Evolutionary conservation across 2,329 filamentous ascomycete genomes (phyloP).

Genomic region (Tolypocladium tundrense): DNA sequence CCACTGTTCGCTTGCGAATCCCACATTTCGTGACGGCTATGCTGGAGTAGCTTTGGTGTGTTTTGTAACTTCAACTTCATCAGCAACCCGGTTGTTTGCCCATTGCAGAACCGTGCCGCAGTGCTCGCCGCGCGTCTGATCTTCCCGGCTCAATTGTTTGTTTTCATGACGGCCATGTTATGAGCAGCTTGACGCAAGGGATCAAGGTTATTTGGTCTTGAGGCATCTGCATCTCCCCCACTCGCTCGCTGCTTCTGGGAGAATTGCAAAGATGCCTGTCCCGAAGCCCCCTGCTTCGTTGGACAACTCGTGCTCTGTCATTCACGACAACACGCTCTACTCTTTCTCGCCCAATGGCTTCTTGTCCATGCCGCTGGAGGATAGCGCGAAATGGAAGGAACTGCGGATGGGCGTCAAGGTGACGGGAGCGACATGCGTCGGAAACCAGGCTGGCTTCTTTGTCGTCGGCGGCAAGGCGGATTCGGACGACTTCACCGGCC

Average conservation of each 20-base stretch:
- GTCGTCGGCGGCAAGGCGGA: slow-evolving; percentile 63
- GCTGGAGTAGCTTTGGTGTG: not conserved
- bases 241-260: slow-evolving; percentile 1
- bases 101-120: not conserved
- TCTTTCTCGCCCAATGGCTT: slow-evolving; percentile 69
- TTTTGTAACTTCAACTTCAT: not conserved
- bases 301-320: slow-evolving; percentile 69
- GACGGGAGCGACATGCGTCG: slow-evolving; percentile 67
- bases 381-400: slow-evolving; percentile 62
- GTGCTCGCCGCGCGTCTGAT: not conserved
- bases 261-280: slow-evolving; percentile 48
- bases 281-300: slow-evolving; percentile 62
- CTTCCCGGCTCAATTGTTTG: not conserved
- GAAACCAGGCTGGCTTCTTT: slow-evolving; percentile 59
- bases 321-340: slow-evolving; percentile 76
- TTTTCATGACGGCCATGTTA: slow-evolving; percentile 1
- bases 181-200: not conserved
- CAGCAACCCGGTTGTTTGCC: not conserved
- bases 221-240: not conserved
- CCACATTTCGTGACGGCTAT: not conserved
- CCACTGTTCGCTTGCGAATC: not conserved
- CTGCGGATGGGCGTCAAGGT: slow-evolving; percentile 59
- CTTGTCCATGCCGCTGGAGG: slow-evolving; percentile 57
- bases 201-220: not conserved
- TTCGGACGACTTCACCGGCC: slow-evolving; percentile 52